Base-by-base conservation (phyloP, 352 stramenopile species). In the Phytopythium chamaehyphon region DNA sequence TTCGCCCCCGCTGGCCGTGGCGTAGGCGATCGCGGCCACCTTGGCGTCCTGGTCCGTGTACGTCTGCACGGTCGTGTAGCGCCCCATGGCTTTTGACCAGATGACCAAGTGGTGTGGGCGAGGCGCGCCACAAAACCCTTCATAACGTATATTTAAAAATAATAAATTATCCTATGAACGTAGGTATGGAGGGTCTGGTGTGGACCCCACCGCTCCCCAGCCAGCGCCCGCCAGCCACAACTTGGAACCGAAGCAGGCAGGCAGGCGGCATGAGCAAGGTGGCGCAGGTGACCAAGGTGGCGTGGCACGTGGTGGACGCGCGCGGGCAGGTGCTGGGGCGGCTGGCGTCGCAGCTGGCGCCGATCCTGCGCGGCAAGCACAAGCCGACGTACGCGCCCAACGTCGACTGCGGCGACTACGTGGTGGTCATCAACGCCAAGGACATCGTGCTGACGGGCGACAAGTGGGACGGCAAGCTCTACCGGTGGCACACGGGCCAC, bases 361-460 rank as follows among this genome's bases (percentile, higher is more conserved):
- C 89, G 14, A 96, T 99, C 61, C 76, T 99, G 19, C 92, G 86
- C 50, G 97, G 97, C 47, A 99, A 99, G 72, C 96, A 99, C 83
- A 99, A 99, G 71, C 97, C 97, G 8, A 99, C 94, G 48, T 99
- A 97, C 76, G 82, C 86, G 44, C 97, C 96, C 11, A 97, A 99
- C 69, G 78, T 93, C n/a, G 96, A 98, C 77, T 98, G 94, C 73
- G 97, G 97, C 45, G 97, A 99, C 82, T 95, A 95, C 64, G 91
- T 99, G 10, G 96, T 99, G 24, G 92, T 98, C 40, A 86, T 98
- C 51, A 98, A 98, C 78, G 95, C 95, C 43, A 88, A 97, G 63
- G 69, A 98, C 71, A 88, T 98, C 47, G 83, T 97, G 55, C 92
- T 98, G 64, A 96, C 94, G 55, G 95, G 95, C 53, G 96, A 98